Conservation (phyloP, 1,284 basidiomycete species). For the Coriolopsis trogii region DNA sequence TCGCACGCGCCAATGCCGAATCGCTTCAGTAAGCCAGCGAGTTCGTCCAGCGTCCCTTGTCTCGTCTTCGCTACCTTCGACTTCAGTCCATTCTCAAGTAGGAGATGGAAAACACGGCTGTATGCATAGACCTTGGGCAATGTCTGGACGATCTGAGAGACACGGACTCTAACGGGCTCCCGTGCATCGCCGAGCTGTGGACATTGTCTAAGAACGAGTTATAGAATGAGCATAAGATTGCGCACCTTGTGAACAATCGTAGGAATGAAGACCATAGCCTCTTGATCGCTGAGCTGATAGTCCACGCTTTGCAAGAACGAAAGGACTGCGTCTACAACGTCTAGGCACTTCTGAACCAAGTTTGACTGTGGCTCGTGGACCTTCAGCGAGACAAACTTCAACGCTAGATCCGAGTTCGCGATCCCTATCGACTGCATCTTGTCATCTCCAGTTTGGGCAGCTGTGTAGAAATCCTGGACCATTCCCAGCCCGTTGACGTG, state of each 20-base stretch:
- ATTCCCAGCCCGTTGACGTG: constrained; percentile 78
- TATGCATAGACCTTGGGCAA: constrained; percentile 85
- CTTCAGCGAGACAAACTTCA: constrained; percentile 95
- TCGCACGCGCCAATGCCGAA: constrained; percentile 85
- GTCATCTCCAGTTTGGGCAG: constrained; percentile 61
- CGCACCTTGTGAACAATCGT: constrained; percentile 89
- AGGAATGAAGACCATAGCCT: constrained; percentile 89
- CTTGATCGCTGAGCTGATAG: constrained; percentile 86
- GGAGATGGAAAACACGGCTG: constrained; percentile 85
- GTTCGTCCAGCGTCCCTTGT: constrained; percentile 83
- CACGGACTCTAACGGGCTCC: constrained; percentile 72
- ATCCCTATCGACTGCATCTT: constrained; percentile 74
- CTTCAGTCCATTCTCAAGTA: constrained; percentile 85
- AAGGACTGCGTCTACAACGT: constrained; percentile 83
- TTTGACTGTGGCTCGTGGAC: constrained; percentile 94
- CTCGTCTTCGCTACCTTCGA: constrained; percentile 91
- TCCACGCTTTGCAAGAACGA: constrained; percentile 71
- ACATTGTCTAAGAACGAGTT: neutral
- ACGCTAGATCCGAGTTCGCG: constrained; percentile 89
- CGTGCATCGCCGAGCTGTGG: constrained; percentile 78
- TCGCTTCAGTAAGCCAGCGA: constrained; percentile 77
- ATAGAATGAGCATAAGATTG: constrained; percentile 1
- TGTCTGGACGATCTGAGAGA: constrained; percentile 72
- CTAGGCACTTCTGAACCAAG: constrained; percentile 86
- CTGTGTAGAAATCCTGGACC: constrained; percentile 77